A percentile compares a stretch with the other conserved stretches of the same genome.
Conservation (phyloP, 2,329 filamentous ascomycete species). For the Didymella sp. region DNA sequence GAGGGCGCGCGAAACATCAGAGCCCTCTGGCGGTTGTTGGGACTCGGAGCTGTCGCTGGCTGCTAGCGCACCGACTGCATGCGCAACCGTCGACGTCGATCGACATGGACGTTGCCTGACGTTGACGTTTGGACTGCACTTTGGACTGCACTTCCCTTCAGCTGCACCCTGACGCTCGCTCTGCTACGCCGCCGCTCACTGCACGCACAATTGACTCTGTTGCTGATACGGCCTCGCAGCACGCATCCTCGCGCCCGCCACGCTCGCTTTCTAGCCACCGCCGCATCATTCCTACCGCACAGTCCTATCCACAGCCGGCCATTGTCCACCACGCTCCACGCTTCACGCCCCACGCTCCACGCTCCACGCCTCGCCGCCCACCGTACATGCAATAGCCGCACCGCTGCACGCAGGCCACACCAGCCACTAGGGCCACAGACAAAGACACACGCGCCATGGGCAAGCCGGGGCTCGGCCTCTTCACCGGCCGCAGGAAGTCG, state of each 20-base stretch:
- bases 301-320: background rate
- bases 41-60: constrained; percentile 11
- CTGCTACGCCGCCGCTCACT: background rate
- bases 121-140: too few species aligned
- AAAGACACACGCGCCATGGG: constrained; percentile 27
- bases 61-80: constrained; percentile 10
- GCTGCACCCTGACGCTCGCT: background rate
- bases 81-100: constrained; percentile 9
- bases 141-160: background rate
- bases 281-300: background rate
- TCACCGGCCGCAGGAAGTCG: constrained; percentile 48
- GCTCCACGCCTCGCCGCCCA: constrained; percentile 1
- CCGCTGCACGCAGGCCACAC: constrained; percentile 27
- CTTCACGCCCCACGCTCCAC: constrained; percentile 9
- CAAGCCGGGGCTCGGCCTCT: constrained; percentile 43
- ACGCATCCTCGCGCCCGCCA: background rate
- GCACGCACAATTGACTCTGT: background rate
- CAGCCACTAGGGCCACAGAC: constrained; percentile 20
- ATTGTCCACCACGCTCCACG: constrained; percentile 5
- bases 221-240: background rate
- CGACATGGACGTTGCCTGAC: constrained; percentile 4
- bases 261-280: background rate
- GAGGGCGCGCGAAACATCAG: background rate
- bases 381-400: constrained; percentile 30
- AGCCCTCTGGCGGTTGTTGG: constrained; percentile 1